Conservation (phyloP, 345 rosid genomes). For the Pelargonium nanum region DNA sequence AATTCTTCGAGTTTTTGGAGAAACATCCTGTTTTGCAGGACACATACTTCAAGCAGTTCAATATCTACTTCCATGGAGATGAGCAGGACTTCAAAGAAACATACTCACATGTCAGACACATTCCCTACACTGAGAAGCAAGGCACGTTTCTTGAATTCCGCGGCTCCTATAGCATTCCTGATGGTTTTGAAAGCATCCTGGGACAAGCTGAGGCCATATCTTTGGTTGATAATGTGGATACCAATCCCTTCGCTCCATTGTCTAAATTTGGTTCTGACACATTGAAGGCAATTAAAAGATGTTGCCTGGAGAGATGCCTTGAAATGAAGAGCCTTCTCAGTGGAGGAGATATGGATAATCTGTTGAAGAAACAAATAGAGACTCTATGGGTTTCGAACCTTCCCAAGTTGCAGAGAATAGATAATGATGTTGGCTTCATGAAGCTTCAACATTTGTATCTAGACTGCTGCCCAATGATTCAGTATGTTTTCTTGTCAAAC, state of each 20-base stretch:
- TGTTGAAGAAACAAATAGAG: slow-evolving; percentile 20
- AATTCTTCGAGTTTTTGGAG: slow-evolving; percentile 11
- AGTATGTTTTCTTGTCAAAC: slow-evolving; percentile 12
- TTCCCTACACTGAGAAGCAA: slow-evolving; percentile 1
- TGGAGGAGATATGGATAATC: slow-evolving; percentile 11
- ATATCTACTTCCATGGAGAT: background rate
- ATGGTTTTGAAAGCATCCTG: slow-evolving; percentile 9
- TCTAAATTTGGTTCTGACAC: slow-evolving; percentile 21
- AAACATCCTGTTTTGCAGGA: background rate
- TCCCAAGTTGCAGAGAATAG: slow-evolving; percentile 18
- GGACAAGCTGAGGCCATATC: slow-evolving; percentile 19
- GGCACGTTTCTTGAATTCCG: slow-evolving; percentile 22
- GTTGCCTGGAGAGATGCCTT: slow-evolving; percentile 29
- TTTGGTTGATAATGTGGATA: slow-evolving; percentile 15
- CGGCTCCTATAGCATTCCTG: slow-evolving; percentile 16
- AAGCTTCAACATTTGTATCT: slow-evolving; percentile 31
- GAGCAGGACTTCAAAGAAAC: slow-evolving; percentile 2
- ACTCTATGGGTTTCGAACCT: slow-evolving; percentile 30
- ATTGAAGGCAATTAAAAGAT: slow-evolving; percentile 17
- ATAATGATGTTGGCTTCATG: slow-evolving; percentile 7
- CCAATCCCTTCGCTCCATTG: slow-evolving; percentile 15
- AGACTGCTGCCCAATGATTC: slow-evolving; percentile 38
- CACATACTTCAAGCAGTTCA: slow-evolving; percentile 2
- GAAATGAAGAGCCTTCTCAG: slow-evolving; percentile 19
- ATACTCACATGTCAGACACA: slow-evolving; percentile 7